A percentile compares a stretch with the other conserved stretches of the same genome.
phyloP scores from a whole-genome alignment of 345 rosid species.

The Citrus cavaleriei region DNA sequence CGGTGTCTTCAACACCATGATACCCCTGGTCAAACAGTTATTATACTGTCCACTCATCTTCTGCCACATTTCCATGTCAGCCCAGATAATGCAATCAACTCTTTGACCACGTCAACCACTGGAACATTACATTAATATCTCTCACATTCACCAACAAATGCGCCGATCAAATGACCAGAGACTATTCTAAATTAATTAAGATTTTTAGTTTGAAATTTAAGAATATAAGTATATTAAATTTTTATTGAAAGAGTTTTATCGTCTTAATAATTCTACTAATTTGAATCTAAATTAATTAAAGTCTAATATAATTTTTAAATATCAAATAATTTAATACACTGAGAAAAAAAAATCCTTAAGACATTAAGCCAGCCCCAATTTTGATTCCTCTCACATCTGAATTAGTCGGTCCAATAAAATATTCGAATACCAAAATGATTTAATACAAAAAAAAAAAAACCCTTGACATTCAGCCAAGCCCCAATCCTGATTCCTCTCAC shows the following conservation, averaged over 20 bases:
- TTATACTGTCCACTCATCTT: neutral
- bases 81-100: slow-evolving; percentile 1
- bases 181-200: fast-evolving
- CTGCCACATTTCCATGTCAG: slow-evolving; percentile 12
- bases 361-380: neutral
- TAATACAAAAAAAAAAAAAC: too few relatives aligned
- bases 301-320: fast-evolving
- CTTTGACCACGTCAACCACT: slow-evolving; percentile 12
- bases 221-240: fast-evolving
- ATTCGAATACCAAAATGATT: too few relatives aligned
- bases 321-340: too few relatives aligned
- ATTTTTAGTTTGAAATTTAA: too few relatives aligned
- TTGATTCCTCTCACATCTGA: neutral
- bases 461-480: too few relatives aligned
- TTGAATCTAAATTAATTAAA: fast-evolving
- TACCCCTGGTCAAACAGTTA: slow-evolving; percentile 19
- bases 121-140: neutral
- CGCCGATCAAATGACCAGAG: fast-evolving
- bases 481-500: neutral
- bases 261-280: fast-evolving
- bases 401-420: too few relatives aligned
- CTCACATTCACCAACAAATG: neutral
- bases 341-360: fast-evolving
- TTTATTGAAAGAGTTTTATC: fast-evolving
- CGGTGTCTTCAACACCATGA: slow-evolving; percentile 16